Base-by-base conservation (phyloP, 2,329 filamentous ascomycete species). In the Venturiaceae sp. region DNA sequence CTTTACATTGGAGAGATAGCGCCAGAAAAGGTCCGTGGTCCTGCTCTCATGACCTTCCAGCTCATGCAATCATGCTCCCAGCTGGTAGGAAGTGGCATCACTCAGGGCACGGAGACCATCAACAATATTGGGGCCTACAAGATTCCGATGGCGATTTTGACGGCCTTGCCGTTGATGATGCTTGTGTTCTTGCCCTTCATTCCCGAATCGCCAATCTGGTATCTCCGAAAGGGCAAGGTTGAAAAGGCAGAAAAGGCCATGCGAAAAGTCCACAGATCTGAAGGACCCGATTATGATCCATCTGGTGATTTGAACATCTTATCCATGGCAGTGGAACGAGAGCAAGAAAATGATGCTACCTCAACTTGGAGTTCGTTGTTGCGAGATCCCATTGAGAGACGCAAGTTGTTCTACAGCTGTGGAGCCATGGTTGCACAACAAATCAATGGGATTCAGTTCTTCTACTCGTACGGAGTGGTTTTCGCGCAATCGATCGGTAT, bases 301-400 rank as follows among this genome's bases (percentile, higher is more conserved):
- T 63, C 0, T 74, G 77, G 39, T 75, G 74, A 0, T 65, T 76
- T 36, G 75, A 77, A 64, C n/a, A n/a, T n/a, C n/a, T n/a, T n/a
- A n/a, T n/a, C n/a, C n/a, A n/a, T n/a, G n/a, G n/a, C n/a, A n/a
- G n/a, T n/a, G n/a, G n/a, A n/a, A n/a, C n/a, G n/a, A n/a, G n/a
- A n/a, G n/a, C n/a, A n/a, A n/a, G n/a, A n/a, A n/a, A n/a, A n/a
- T n/a, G n/a, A n/a, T n/a, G n/a, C n/a, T n/a, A n/a, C n/a, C n/a
- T n/a, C n/a, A n/a, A n/a, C n/a, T n/a, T n/a, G n/a, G n/a, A n/a
- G n/a, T n/a, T n/a, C n/a, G n/a, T n/a, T n/a, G n/a, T n/a, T n/a
- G n/a, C n/a, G n/a, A n/a, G n/a, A n/a, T n/a, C n/a, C n/a, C n/a
- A n/a, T n/a, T n/a, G n/a, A n/a, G n/a, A n/a, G n/a, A n/a, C n/a